Conservation (phyloP, 192 early-diverging fungal species). For the Linnemannia elongata region DNA sequence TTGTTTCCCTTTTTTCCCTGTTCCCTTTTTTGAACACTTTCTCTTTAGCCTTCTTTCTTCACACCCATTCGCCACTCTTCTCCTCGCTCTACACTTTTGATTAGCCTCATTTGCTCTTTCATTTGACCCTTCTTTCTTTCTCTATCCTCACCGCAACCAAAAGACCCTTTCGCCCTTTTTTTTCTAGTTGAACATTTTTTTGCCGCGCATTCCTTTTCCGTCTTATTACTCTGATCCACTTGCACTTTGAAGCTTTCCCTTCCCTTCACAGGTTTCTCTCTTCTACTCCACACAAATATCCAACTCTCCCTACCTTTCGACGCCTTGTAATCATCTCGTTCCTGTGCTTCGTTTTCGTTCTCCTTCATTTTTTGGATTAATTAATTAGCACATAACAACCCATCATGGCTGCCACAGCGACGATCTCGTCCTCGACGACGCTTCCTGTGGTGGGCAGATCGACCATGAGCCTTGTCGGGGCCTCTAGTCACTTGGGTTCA, state of each 20-base stretch:
- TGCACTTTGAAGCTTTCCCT: not conserved
- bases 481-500: slow-evolving; percentile 18
- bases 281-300: not conserved
- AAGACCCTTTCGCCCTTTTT: not conserved
- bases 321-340: not conserved
- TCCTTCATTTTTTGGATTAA: not conserved
- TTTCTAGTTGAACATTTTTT: not conserved
- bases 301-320: not conserved
- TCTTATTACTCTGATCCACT: not conserved
- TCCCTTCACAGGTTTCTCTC: not conserved
- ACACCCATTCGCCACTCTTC: too few relatives aligned
- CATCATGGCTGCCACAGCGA: slow-evolving; percentile 58
- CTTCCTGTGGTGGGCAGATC: slow-evolving; percentile 56
- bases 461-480: slow-evolving; percentile 51
- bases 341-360: not conserved
- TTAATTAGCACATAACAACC: not conserved
- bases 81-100: not conserved
- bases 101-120: not conserved
- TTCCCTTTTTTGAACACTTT: not conserved
- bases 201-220: slow-evolving; percentile 3
- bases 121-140: not conserved
- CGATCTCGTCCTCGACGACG: slow-evolving; percentile 51
- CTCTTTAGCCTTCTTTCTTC: not conserved
- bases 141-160: not conserved
- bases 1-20: not conserved